Conservation (phyloP, 179 eudicot species). For the Spinacia oleracea region DNA sequence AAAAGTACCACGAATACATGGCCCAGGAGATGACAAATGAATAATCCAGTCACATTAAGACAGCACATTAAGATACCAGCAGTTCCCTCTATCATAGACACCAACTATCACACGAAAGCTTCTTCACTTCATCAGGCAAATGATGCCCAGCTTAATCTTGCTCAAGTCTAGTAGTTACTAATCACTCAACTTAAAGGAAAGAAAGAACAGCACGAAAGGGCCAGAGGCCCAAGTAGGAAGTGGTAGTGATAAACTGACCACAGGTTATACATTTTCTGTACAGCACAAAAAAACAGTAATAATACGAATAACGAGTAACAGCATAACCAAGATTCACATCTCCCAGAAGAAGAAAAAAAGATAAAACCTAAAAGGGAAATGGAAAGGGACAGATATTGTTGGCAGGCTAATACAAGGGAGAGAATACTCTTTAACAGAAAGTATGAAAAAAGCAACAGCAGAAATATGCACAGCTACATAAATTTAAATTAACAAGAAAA, state of each 20-base stretch:
- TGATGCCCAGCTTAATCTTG: background rate
- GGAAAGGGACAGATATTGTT: background rate
- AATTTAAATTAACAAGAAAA: background rate
- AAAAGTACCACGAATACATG: background rate
- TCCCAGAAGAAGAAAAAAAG: background rate
- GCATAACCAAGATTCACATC: background rate
- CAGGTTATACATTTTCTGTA: background rate
- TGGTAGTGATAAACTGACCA: background rate
- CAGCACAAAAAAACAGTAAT: background rate
- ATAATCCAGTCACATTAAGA: background rate
- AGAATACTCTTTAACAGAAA: background rate
- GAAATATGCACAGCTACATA: background rate
- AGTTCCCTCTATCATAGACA: background rate
- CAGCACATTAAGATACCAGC: background rate
- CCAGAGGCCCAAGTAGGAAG: background rate
- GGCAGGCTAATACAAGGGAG: constrained; percentile 1
- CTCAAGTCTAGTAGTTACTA: background rate
- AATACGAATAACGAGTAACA: background rate
- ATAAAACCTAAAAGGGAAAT: background rate
- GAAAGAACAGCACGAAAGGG: background rate
- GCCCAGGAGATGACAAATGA: background rate
- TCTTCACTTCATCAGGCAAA: background rate
- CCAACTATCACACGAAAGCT: background rate
- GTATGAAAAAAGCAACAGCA: background rate
- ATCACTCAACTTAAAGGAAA: background rate